Conservation (phyloP, 495 filamentous ascomycete species). For the Aspergillus avenaceus region DNA sequence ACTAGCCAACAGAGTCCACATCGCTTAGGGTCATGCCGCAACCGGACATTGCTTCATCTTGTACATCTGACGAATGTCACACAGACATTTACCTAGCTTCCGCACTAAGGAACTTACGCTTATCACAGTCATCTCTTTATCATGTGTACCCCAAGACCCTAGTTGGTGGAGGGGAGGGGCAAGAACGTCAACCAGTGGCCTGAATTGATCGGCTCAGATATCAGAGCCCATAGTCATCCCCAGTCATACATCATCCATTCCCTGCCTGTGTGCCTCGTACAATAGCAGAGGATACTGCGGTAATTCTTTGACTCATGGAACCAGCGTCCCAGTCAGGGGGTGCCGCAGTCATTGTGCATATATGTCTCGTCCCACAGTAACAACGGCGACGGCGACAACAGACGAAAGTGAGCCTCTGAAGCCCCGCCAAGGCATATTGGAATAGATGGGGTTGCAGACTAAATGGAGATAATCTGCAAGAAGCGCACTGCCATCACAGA, state of each 20-base stretch:
- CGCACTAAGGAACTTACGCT: conserved; percentile 10
- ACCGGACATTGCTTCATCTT: conserved; percentile 14
- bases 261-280: conserved; percentile 10
- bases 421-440: conserved; percentile 11
- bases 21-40: conserved; percentile 20
- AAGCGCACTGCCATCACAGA: conserved; percentile 21
- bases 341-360: conserved; percentile 16
- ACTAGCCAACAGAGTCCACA: conserved; percentile 24
- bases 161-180: conserved; percentile 1
- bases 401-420: conserved; percentile 1
- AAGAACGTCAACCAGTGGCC: conserved; percentile 4
- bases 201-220: conserved; percentile 13
- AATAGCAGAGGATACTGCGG: conserved; percentile 6
- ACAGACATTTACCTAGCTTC: conserved; percentile 7
- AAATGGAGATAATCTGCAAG: conserved; percentile 20
- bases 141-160: conserved; percentile 12
- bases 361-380: conserved; percentile 12
- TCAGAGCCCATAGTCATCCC: conserved; percentile 4
- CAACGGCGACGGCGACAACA: not conserved
- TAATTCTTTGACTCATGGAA: conserved; percentile 10
- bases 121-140: conserved; percentile 4
- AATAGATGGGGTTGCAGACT: conserved; percentile 2
- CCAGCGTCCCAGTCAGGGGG: conserved; percentile 17
- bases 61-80: conserved; percentile 25
- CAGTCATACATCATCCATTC: not conserved